Base-by-base conservation (phyloP, 2,329 filamentous ascomycete species). In the Nemania abortiva region DNA sequence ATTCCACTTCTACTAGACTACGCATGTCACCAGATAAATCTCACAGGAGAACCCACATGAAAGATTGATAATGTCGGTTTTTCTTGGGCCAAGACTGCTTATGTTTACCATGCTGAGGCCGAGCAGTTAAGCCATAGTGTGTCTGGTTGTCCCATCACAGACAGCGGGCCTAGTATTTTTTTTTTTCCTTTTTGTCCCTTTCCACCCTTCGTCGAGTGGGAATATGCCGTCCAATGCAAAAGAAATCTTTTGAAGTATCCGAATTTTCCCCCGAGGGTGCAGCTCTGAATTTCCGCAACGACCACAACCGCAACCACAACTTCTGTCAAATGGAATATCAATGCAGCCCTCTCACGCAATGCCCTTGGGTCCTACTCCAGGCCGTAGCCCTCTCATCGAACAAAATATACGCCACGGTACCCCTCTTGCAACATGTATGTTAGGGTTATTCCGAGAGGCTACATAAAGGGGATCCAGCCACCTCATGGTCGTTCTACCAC, bases 181-280 rank as follows among this genome's bases (percentile, higher is more conserved):
- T 58, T 63, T 60, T 52, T 62, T 31, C 65, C 34, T 65, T 68
- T 70, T 69, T 72, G 65, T 70, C 66, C 70, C 60, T 68, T 65
- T 63, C 63, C 64, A 65, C 66, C 59, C 56, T 57, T 47, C 29
- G 45, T 55, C 66, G 57, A 68, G 61, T 58, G 61, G 57, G 60
- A 64, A 71, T 73, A 73, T 70, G 72, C 73, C 74, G 72, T 72
- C 69, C 70, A 70, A 73, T 72, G 74, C 71, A 76, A 79, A 77
- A 74, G 74, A 78, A 79, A 79, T 77, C 73, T 78, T 77, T 77
- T 79, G 72, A 76, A 74, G 74, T 75, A 75, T 75, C 77, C 75
- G 73, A 75, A 72, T 76, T 67, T 67, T 68, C 76, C 74, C 73
- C 71, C 74, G 71, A 74, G 75, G 69, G 72, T 72, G 72, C 70